Base-by-base conservation (phyloP, 768 basidiomycete genomes). In the Russula lepida region DNA sequence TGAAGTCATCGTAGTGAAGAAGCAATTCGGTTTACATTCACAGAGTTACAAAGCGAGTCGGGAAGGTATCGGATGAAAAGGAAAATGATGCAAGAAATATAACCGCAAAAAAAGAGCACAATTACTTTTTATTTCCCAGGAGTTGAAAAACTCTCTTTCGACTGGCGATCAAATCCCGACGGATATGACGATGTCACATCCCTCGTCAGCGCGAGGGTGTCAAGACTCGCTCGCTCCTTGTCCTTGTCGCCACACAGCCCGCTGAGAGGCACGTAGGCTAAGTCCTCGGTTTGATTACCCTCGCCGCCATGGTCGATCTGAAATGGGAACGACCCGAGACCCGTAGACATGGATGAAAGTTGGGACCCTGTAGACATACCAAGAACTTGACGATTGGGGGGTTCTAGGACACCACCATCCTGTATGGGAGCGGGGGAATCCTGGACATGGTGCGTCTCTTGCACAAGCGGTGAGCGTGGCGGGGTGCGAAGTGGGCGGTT, bases 181-280 rank as follows among this genome's bases (percentile, higher is more conserved):
- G 90, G 89, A 68, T 89, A 92, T n/a, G 88, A 92, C 21, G 88
- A 87, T 46, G 88, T 84, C 58, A 93, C 72, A 71, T 91, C 91
- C 67, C 79, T 85, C 63, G 90, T 92, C 60, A 93, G 78, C 3
- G 87, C 89, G 35, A 93, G 77, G 0, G 91, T 92, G 68, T 93
- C 91, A 66, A 93, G 74, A 70, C 90, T 92, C 30, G 91, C 91
- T 55, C 91, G 83, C 71, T 84, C 83, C 41, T 82, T 81, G 23
- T 64, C 68, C 49, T 74, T 73, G 61, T 28, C 32, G 11, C 43
- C 21, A 23, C 11, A 21, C n/a, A n/a, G 59, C 35, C 27, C 47
- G 15, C 46, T 44, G 9, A 25, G 28, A 41, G 21, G 56, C 9
- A 44, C 56, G 32, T 19, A 28, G 19, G 25, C 23, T 2, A 25